These are phyloP conservation scores for Tetrapisispora taiwanensis DNA, from an alignment of 805 yeast species.

Conservation along the genomic window DNA sequence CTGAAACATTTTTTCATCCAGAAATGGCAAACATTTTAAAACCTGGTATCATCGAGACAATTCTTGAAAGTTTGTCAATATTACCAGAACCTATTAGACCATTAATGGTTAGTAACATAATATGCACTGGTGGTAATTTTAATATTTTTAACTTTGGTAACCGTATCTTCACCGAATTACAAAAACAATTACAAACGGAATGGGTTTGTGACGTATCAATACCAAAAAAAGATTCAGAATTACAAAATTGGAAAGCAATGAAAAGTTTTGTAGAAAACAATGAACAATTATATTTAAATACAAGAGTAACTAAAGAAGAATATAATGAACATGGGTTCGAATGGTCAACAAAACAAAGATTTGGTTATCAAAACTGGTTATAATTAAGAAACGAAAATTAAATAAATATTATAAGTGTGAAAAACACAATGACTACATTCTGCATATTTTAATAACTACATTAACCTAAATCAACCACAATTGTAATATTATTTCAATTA, in stretches of 20 bases:
- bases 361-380: constrained; percentile 33
- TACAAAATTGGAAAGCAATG: constrained; percentile 54
- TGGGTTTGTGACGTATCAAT: constrained; percentile 47
- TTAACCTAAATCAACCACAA: no score
- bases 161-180: constrained; percentile 52
- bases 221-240: constrained; percentile 29
- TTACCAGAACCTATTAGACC: constrained; percentile 71
- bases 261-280: constrained; percentile 30
- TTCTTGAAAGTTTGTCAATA: constrained; percentile 55
- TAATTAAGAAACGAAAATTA: constrained; percentile 4
- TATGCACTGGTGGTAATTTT: constrained; percentile 74
- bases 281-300: constrained; percentile 34
- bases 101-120: constrained; percentile 66
- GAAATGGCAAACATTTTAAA: constrained; percentile 66
- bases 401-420: no score
- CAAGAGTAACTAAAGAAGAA: constrained; percentile 64
- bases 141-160: constrained; percentile 56
- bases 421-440: no score
- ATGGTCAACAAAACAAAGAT: constrained; percentile 34
- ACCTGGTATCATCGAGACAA: constrained; percentile 65
- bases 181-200: constrained; percentile 59
- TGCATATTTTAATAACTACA: no score
- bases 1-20: constrained; percentile 83
- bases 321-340: constrained; percentile 73
- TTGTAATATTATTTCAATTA: no score